Evolutionary conservation across 2,329 filamentous ascomycete species (phyloP), one percentile per base, ranked within the genome.

Genomic region (Fusarium nodosum): DNA sequence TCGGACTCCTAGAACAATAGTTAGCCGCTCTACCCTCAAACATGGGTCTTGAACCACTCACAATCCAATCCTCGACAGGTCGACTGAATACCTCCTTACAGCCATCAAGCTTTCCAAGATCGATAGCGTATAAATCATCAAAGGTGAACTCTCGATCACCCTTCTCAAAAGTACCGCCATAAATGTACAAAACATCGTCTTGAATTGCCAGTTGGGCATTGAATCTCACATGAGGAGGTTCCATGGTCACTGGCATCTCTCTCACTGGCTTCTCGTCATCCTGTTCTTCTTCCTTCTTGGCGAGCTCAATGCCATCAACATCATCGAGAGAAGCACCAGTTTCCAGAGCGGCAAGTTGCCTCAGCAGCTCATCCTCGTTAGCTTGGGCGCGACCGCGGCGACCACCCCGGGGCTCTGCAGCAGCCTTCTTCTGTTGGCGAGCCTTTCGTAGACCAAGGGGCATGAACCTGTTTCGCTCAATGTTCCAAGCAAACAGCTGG

Each of bases 391-490:
- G 87, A n/a, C 88, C 92, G 64, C 91, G 86, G 58, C 89, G 84
- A 9, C 86, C 84, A 1, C 77, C 83, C 44, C 89, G 84, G 56
- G 88, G 87, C 16, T 79, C 81, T 41, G 81, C 82, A 36, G 84
- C 85, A 51, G 75, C 72, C 72, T 90, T 91, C 66, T 88, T 87
- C 48, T 87, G 87, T 22, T 86, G 83, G 28, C 93, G 89, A 3
- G 93, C 88, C 72, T 93, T 93, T 54, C 94, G 87, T 46, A 98
- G 83, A 12, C 84, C 83, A 45, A 98, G 84, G 3, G 92, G 93
- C 83, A 98, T 97, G 82, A 97, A 98, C 11, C 96, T 87, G 77
- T 99, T 99, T 62, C 95, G 88, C 75, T 98, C 96, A 67, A 97
- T 90, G 76, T 97, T 97, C 93, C 94, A 98, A 7, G 94, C 92